Percentiles rank a stretch among this genome's conserved stretches.
These are phyloP conservation scores for Aspergillus biplanus DNA, from an alignment of 495 filamentous ascomycete species.

Conservation along the genomic window DNA sequence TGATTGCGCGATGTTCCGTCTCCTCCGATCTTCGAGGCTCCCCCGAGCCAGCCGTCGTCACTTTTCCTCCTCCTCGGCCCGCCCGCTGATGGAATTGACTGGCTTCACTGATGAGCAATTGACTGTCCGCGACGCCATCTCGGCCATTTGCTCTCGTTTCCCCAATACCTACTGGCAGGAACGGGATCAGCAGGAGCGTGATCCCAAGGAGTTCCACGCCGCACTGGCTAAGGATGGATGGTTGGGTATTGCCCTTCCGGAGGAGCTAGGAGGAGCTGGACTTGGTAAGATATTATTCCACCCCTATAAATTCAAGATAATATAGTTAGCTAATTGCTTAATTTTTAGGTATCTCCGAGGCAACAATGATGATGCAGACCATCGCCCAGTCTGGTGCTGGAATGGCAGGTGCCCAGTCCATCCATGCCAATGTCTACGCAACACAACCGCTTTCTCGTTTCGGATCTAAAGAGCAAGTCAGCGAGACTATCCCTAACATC, in stretches of 20 bases:
- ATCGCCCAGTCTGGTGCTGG: constrained; percentile 78
- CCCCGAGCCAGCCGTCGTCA: constrained; percentile 6
- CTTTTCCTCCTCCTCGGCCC: constrained; percentile 37
- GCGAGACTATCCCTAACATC: constrained; percentile 66
- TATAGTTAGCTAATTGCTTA: constrained; percentile 51
- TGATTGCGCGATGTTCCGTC: constrained; percentile 7
- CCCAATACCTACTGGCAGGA: constrained; percentile 71
- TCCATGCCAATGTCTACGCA: constrained; percentile 79
- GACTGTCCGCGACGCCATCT: constrained; percentile 70
- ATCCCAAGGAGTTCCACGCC: constrained; percentile 74
- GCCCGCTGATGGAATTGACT: constrained; percentile 66
- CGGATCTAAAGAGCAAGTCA: constrained; percentile 61
- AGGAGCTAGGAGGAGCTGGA: constrained; percentile 71
- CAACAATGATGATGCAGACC: constrained; percentile 85
- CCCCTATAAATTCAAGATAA: not conserved
- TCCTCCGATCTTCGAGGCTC: constrained; percentile 2
- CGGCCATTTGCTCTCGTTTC: constrained; percentile 67
- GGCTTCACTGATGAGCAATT: constrained; percentile 75
- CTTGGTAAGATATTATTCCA: constrained; percentile 58
- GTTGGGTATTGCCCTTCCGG: constrained; percentile 78
- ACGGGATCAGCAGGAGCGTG: constrained; percentile 65
- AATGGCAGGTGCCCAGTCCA: constrained; percentile 75
- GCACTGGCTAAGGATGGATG: constrained; percentile 79
- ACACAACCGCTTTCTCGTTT: constrained; percentile 77
- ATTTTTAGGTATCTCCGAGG: constrained; percentile 66